These are phyloP conservation scores for Acanthamoeba royreba DNA, from an alignment of 208 protist genomes.

Conservation along the genomic window DNA sequence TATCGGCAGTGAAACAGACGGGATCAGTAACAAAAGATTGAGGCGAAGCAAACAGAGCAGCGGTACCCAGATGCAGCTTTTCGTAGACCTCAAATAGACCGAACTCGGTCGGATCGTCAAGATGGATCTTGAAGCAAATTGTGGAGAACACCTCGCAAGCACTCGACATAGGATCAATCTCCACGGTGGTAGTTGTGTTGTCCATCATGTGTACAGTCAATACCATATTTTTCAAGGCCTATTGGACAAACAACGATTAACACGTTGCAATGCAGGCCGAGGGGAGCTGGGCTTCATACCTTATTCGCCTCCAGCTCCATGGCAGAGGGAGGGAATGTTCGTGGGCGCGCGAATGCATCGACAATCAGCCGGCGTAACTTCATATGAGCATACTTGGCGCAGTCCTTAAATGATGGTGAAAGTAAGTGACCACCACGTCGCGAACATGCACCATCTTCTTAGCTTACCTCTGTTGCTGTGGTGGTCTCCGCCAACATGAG, in stretches of 20 bases:
- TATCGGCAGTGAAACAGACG: background rate
- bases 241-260: background rate
- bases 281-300: background rate
- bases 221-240: background rate
- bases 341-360: background rate
- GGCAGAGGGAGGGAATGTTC: background rate
- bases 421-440: too few relatives aligned
- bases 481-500: background rate
- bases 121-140: background rate
- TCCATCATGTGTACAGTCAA: background rate
- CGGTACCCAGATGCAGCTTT: background rate
- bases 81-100: slow-evolving; percentile 10
- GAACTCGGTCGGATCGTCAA: slow-evolving; percentile 33
- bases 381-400: background rate
- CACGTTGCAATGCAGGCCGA: background rate
- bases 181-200: background rate
- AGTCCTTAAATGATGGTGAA: background rate
- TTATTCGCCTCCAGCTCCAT: background rate
- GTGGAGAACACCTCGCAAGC: slow-evolving; percentile 4
- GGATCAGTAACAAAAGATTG: background rate
- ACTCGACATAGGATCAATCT: background rate
- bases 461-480: background rate
- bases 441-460: too few relatives aligned
- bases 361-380: background rate
- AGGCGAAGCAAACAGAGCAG: background rate